phyloP scores from a whole-genome alignment of 1,284 basidiomycete genomes.

The Ganoderma meredithae region DNA sequence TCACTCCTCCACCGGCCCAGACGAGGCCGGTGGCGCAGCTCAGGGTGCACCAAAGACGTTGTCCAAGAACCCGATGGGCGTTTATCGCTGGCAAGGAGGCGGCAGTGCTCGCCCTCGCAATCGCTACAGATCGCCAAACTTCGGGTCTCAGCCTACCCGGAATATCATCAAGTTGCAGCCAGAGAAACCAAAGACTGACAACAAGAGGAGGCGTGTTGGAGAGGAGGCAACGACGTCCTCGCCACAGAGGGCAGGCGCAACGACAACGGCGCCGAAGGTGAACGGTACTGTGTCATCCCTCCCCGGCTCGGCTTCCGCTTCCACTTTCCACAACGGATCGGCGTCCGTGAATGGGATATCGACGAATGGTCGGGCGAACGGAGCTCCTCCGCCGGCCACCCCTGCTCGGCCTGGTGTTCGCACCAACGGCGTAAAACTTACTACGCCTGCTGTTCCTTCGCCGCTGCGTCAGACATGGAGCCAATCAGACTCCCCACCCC shows the following conservation, averaged over 20 bases:
- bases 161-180: slow-evolving; percentile 49
- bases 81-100: slow-evolving; percentile 71
- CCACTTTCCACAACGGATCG: slow-evolving; percentile 17
- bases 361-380: slow-evolving; percentile 19
- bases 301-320: slow-evolving; percentile 25
- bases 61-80: slow-evolving; percentile 74
- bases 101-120: slow-evolving; percentile 72
- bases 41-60: slow-evolving; percentile 57
- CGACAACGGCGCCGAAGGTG: slow-evolving; percentile 12
- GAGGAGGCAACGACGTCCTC: slow-evolving; percentile 48
- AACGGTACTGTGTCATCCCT: slow-evolving; percentile 20
- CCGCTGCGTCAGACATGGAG: slow-evolving; percentile 75
- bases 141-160: slow-evolving; percentile 54
- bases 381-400: slow-evolving; percentile 11
- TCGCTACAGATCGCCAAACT: slow-evolving; percentile 72
- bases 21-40: slow-evolving; percentile 19
- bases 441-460: slow-evolving; percentile 67
- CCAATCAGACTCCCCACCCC: slow-evolving; percentile 50
- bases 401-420: slow-evolving; percentile 47
- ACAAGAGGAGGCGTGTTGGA: slow-evolving; percentile 66
- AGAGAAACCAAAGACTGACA: slow-evolving; percentile 54
- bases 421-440: slow-evolving; percentile 54
- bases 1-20: slow-evolving; percentile 34
- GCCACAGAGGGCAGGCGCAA: slow-evolving; percentile 38
- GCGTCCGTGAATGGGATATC: slow-evolving; percentile 39